Conservation (phyloP, 2,329 filamentous ascomycete species). For the Trichoderma harzianum region DNA sequence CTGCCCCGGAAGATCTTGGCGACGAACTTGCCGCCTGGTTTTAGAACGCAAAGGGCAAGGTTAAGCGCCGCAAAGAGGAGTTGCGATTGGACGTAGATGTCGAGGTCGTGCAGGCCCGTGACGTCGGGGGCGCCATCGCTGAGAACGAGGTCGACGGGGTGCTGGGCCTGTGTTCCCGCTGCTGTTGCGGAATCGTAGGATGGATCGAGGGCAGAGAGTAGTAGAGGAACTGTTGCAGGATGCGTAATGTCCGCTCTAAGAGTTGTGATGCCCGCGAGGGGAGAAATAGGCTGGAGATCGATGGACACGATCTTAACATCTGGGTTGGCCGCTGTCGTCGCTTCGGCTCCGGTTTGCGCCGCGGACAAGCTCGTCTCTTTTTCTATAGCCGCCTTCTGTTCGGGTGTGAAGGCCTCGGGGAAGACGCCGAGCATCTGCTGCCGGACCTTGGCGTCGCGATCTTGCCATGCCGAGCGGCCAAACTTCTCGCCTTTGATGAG, state of each 20-base stretch:
- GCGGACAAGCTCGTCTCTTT: neutral
- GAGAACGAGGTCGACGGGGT: conserved; percentile 87
- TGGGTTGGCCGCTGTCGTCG: conserved; percentile 50
- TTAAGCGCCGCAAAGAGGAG: conserved; percentile 92
- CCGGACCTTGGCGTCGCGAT: conserved; percentile 67
- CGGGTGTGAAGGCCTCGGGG: conserved; percentile 21
- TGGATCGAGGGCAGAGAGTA: conserved; percentile 80
- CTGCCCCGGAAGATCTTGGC: conserved; percentile 96
- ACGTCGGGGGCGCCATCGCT: conserved; percentile 96
- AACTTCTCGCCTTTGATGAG: conserved; percentile 93
- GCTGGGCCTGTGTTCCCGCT: conserved; percentile 53
- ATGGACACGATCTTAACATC: conserved; percentile 94
- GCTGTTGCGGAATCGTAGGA: conserved; percentile 48
- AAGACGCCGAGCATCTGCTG: conserved; percentile 58
- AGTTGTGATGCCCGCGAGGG: conserved; percentile 86
- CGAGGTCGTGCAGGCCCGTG: conserved; percentile 91
- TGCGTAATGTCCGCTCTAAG: conserved; percentile 96
- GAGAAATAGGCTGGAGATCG: conserved; percentile 92
- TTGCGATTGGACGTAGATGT: conserved; percentile 97
- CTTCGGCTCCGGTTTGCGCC: conserved; percentile 28
- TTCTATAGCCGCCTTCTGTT: conserved; percentile 21
- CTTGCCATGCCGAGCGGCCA: conserved; percentile 80
- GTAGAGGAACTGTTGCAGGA: conserved; percentile 85
- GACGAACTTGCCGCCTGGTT: conserved; percentile 91
- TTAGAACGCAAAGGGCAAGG: conserved; percentile 85